Conservation (phyloP, 2,329 filamentous ascomycete genomes). For the Fusarium protoensiforme region DNA sequence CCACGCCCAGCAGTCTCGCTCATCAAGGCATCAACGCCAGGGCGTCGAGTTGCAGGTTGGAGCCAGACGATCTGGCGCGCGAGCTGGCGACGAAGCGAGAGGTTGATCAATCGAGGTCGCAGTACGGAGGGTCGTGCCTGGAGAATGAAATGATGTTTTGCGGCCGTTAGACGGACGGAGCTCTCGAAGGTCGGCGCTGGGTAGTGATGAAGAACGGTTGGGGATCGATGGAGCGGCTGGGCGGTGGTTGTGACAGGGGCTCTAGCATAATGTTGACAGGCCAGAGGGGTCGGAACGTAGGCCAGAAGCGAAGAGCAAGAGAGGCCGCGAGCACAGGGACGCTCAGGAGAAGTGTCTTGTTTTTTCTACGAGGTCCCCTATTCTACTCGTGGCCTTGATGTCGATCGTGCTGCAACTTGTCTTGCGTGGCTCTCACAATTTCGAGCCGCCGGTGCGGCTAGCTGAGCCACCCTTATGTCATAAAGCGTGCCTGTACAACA, state of each 20-base stretch:
- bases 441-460: constrained; percentile 33
- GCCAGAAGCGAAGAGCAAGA: constrained; percentile 8
- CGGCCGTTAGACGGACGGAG: constrained; percentile 9
- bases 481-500: constrained; percentile 21
- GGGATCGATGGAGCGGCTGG: constrained; percentile 34
- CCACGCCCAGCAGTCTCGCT: constrained; percentile 44
- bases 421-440: constrained; percentile 47
- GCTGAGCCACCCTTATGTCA: constrained; percentile 47
- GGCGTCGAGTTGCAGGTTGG: constrained; percentile 10
- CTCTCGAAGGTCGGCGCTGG: constrained; percentile 34
- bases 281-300: constrained; percentile 7
- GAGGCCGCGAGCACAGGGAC: constrained; percentile 15
- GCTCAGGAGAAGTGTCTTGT: constrained; percentile 29
- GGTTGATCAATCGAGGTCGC: neutral
- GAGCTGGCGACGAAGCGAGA: neutral
- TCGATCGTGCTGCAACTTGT: constrained; percentile 40
- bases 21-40: constrained; percentile 45
- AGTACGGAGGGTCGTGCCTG: neutral
- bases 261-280: constrained; percentile 28
- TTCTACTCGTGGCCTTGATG: constrained; percentile 43
- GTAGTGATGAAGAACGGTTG: constrained; percentile 40
- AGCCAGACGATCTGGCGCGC: constrained; percentile 15
- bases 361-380: constrained; percentile 38
- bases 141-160: neutral
- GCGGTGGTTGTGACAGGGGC: constrained; percentile 29